Percentiles rank a stretch among this genome's conserved stretches.
These are phyloP conservation scores for Crassisporium funariophilum DNA, from an alignment of 768 basidiomycete species.

Conservation along the genomic window DNA sequence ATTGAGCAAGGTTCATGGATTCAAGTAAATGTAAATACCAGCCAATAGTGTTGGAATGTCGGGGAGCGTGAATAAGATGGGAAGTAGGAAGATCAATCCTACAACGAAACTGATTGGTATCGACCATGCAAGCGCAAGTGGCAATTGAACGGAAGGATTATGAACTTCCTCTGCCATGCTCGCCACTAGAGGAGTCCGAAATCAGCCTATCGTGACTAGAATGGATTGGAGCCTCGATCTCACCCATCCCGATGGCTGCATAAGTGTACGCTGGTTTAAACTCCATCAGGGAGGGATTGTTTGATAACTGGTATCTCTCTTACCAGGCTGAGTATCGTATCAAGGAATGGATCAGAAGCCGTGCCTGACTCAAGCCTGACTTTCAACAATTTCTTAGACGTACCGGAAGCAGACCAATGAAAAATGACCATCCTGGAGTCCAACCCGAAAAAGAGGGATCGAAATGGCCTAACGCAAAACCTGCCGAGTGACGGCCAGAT, in stretches of 20 bases:
- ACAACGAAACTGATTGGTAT: slow-evolving; percentile 53
- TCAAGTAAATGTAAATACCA: slow-evolving; percentile 42
- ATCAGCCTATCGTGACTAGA: not conserved
- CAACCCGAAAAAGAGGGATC: slow-evolving; percentile 67
- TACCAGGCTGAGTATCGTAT: too few species aligned
- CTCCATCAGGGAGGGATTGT: not conserved
- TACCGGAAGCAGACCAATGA: slow-evolving; percentile 64
- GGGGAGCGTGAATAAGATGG: slow-evolving; percentile 66
- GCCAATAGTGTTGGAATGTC: slow-evolving; percentile 53
- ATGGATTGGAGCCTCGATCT: slow-evolving; percentile 6
- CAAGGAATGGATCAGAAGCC: not conserved
- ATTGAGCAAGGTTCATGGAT: slow-evolving; percentile 8
- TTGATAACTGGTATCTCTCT: not conserved
- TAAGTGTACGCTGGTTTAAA: slow-evolving; percentile 48
- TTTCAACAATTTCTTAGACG: slow-evolving; percentile 15
- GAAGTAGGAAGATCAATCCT: slow-evolving; percentile 59
- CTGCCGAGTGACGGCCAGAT: slow-evolving; percentile 51
- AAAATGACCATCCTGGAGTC: slow-evolving; percentile 70
- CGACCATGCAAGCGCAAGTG: slow-evolving; percentile 54
- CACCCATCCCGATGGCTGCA: slow-evolving; percentile 66
- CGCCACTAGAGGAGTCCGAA: slow-evolving; percentile 40
- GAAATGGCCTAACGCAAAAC: slow-evolving; percentile 60
- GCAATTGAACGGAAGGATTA: slow-evolving; percentile 55
- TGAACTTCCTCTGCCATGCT: slow-evolving; percentile 73
- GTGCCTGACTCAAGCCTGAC: slow-evolving; percentile 32